A percentile compares a stretch with the other conserved stretches of the same genome.
These are phyloP conservation scores for Phytophthora melonis DNA, from an alignment of 352 stramenopile genomes.

Conservation along the genomic window DNA sequence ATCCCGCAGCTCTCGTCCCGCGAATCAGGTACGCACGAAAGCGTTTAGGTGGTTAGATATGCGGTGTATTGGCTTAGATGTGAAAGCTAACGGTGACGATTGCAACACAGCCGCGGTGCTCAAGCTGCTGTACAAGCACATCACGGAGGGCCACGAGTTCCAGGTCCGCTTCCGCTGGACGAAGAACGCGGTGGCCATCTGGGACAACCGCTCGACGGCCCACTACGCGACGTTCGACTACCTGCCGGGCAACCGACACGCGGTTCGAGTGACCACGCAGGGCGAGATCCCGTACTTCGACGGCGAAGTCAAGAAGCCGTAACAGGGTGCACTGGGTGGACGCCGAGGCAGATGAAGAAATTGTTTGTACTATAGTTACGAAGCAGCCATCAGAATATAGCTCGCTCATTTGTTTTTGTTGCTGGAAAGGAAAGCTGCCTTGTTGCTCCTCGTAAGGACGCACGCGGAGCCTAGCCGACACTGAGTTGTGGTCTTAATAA, in stretches of 20 bases:
- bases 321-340: neutral
- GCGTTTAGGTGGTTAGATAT: neutral
- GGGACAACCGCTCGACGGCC: neutral
- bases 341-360: too few species aligned
- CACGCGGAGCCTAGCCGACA: too few species aligned
- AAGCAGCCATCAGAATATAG: too few species aligned
- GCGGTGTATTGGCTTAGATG: neutral
- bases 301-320: neutral
- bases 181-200: slow-evolving; percentile 4
- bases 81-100: neutral
- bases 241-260: slow-evolving; percentile 2
- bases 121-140: slow-evolving; percentile 6
- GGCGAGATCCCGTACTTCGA: slow-evolving; percentile 1
- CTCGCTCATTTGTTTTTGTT: too few species aligned
- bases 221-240: slow-evolving; percentile 4
- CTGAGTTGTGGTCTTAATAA: too few species aligned
- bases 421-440: too few species aligned
- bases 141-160: slow-evolving; percentile 1
- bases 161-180: slow-evolving; percentile 2
- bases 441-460: too few species aligned
- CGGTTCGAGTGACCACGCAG: slow-evolving; percentile 1
- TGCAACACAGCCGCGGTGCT: neutral
- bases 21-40: neutral
- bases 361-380: too few species aligned
- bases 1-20: slow-evolving; percentile 1